Percentiles rank a stretch among this genome's conserved stretches.
phyloP scores from a whole-genome alignment of 1,139 yeast genomes.

The Yamadazyma membranifaciens region DNA sequence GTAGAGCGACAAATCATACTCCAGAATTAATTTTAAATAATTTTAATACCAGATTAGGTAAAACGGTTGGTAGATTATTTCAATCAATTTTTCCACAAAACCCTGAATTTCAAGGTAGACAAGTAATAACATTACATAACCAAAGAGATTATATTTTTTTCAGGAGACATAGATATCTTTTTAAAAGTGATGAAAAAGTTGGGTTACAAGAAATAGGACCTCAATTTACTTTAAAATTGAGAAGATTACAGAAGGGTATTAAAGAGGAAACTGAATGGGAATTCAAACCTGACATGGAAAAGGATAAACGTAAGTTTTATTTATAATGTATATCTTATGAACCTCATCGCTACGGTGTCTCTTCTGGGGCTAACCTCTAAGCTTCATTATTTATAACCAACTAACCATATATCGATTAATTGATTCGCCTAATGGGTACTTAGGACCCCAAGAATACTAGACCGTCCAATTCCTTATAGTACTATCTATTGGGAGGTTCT shows the following conservation, averaged over 20 bases:
- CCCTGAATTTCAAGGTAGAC: constrained; percentile 94
- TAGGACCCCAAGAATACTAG: no score
- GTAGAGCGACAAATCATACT: constrained; percentile 82
- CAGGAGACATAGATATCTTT: constrained; percentile 90
- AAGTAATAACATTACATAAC: constrained; percentile 91
- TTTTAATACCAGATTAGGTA: constrained; percentile 88
- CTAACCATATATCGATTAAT: no score
- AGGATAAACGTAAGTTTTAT: constrained; percentile 90
- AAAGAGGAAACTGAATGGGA: constrained; percentile 96
- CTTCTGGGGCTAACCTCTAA: background rate
- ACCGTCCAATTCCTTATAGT: no score
- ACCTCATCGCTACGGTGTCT: background rate
- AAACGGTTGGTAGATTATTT: constrained; percentile 86
- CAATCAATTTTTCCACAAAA: constrained; percentile 89
- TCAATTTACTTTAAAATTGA: constrained; percentile 83
- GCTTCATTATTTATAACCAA: no score
- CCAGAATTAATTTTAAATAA: constrained; percentile 92
- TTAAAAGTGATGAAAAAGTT: constrained; percentile 85
- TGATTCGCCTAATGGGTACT: no score
- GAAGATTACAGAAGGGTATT: constrained; percentile 88
- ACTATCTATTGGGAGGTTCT: background rate
- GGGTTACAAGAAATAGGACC: constrained; percentile 97
- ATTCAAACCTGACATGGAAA: constrained; percentile 93
- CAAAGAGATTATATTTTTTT: constrained; percentile 94
- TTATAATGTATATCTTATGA: constrained; percentile 34